These are phyloP conservation scores for Castanopsis chinensis DNA, from an alignment of 306 rosid species.

Conservation along the genomic window DNA sequence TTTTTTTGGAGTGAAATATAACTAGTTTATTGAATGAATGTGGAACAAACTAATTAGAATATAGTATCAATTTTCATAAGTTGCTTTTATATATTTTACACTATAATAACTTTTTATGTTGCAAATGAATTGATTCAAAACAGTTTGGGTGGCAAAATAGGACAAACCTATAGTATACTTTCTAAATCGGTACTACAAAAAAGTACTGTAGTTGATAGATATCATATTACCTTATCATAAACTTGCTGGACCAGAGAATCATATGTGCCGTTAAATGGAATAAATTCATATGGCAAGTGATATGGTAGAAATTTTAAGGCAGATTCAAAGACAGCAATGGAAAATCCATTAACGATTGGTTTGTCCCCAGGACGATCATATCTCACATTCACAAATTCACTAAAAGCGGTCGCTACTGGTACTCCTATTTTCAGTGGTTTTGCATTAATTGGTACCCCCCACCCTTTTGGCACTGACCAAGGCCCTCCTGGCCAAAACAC, in stretches of 20 bases:
- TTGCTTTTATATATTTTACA: background rate
- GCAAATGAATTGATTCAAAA: background rate
- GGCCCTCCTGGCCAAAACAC: background rate
- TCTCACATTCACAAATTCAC: slow-evolving; percentile 3
- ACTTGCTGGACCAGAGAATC: slow-evolving; percentile 12
- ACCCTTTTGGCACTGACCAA: slow-evolving; percentile 1
- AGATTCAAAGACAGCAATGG: slow-evolving; percentile 5
- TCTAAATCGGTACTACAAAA: background rate
- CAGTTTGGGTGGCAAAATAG: background rate
- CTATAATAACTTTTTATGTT: background rate
- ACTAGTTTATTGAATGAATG: no score
- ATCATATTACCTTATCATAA: background rate
- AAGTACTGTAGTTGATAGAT: background rate
- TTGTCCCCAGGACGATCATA: background rate
- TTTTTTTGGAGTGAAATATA: no score
- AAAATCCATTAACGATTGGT: slow-evolving; percentile 1
- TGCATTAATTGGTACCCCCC: background rate
- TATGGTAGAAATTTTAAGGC: slow-evolving; percentile 3
- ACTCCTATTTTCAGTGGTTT: slow-evolving; percentile 5
- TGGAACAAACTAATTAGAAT: no score
- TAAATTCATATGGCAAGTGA: background rate
- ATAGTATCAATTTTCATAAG: no score
- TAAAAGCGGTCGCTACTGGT: background rate
- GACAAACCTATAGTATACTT: background rate
- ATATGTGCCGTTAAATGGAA: background rate